Conservation (phyloP, 345 rosid species). For the Arabis alpina region DNA sequence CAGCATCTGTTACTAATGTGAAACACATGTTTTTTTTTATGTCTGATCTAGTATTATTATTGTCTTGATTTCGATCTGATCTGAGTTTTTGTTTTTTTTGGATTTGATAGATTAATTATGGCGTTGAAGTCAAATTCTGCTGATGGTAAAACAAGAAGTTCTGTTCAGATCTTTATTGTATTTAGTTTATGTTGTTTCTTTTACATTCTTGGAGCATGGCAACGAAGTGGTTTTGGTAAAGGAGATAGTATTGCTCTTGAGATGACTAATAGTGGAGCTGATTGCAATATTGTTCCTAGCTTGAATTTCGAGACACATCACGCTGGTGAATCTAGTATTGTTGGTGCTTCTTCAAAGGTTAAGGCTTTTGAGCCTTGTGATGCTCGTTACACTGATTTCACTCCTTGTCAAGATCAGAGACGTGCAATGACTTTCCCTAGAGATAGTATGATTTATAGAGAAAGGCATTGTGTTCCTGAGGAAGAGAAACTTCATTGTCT, state of each 20-base stretch:
- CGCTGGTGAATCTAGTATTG: slow-evolving; percentile 64
- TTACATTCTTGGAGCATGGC: slow-evolving; percentile 97
- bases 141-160: slow-evolving; percentile 87
- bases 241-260: slow-evolving; percentile 93
- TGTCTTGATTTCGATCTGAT: slow-evolving; percentile 37
- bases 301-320: slow-evolving; percentile 93
- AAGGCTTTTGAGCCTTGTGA: slow-evolving; percentile 71
- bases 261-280: slow-evolving; percentile 78
- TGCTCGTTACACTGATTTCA: slow-evolving; percentile 74
- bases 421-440: slow-evolving; percentile 99
- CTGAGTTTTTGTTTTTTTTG: not conserved
- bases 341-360: slow-evolving; percentile 50
- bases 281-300: slow-evolving; percentile 74
- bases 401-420: slow-evolving; percentile 95
- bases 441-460: slow-evolving; percentile 87
- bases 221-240: slow-evolving; percentile 95
- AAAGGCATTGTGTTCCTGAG: slow-evolving; percentile 87
- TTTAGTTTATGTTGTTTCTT: slow-evolving; percentile 88
- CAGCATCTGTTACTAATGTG: slow-evolving; percentile 14
- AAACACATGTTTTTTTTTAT: not conserved
- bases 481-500: slow-evolving; percentile 79
- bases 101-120: slow-evolving; percentile 63
- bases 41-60: slow-evolving; percentile 22
- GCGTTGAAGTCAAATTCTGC: slow-evolving; percentile 70
- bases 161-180: slow-evolving; percentile 80